Conservation (phyloP, 352 stramenopile genomes). For the Phytophthora cryptogea region DNA sequence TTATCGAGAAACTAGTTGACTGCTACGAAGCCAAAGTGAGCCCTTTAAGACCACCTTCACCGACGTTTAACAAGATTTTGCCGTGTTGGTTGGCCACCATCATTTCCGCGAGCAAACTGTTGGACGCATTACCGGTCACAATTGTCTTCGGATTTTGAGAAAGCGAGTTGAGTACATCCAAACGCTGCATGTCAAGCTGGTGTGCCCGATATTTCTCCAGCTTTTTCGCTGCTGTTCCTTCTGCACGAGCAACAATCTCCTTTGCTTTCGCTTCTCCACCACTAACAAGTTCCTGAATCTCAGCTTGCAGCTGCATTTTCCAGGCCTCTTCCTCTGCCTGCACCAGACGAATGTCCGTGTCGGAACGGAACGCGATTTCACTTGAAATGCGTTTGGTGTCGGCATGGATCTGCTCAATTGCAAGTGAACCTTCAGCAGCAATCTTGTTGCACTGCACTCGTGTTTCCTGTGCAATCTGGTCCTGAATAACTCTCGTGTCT, state of each 20-base stretch:
- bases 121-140: conserved; percentile 39
- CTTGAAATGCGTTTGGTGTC: conserved; percentile 44
- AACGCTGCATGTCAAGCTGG: conserved; percentile 39
- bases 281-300: conserved; percentile 32
- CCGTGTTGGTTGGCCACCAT: conserved; percentile 41
- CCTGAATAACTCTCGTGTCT: conserved; percentile 38
- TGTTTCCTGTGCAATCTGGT: conserved; percentile 40
- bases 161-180: conserved; percentile 37
- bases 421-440: conserved; percentile 31
- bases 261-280: conserved; percentile 32
- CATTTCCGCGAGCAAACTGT: conserved; percentile 45
- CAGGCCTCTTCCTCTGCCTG: conserved; percentile 32
- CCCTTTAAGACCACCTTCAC: conserved; percentile 24
- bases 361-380: conserved; percentile 37
- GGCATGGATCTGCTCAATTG: conserved; percentile 43
- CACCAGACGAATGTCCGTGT: conserved; percentile 38
- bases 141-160: conserved; percentile 37
- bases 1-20: not conserved
- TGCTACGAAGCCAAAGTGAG: conserved; percentile 31
- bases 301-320: conserved; percentile 33
- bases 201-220: conserved; percentile 39
- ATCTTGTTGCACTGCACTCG: conserved; percentile 43
- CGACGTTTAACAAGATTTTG: conserved; percentile 39
- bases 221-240: conserved; percentile 41
- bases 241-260: conserved; percentile 38